phyloP scores from a whole-genome alignment of 1,284 basidiomycete genomes.

The Austroboletus novae-zelandiae region DNA sequence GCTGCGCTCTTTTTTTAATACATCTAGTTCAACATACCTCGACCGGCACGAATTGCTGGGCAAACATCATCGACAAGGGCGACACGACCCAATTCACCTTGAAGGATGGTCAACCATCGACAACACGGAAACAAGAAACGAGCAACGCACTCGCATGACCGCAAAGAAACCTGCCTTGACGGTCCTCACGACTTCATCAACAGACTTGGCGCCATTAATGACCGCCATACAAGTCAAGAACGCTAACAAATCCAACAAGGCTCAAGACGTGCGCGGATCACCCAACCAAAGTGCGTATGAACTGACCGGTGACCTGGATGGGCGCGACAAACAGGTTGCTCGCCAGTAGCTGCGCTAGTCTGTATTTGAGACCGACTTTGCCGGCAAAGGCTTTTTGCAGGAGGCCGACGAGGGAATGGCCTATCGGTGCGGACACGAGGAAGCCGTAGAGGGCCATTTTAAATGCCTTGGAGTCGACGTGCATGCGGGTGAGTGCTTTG shows the following conservation, averaged over 20 bases:
- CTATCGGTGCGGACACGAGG: slow-evolving; percentile 80
- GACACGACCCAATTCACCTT: slow-evolving; percentile 34
- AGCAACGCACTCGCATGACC: slow-evolving; percentile 59
- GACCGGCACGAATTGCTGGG: slow-evolving; percentile 34
- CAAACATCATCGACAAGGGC: slow-evolving; percentile 33
- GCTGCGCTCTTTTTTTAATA: background rate
- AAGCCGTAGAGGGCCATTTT: slow-evolving; percentile 87
- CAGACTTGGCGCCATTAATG: slow-evolving; percentile 76
- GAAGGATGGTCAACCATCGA: background rate
- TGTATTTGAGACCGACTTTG: slow-evolving; percentile 64
- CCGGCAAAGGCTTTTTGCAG: slow-evolving; percentile 79
- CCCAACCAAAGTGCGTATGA: no score
- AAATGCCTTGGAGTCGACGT: slow-evolving; percentile 62
- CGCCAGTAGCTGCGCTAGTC: slow-evolving; percentile 73
- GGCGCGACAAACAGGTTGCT: slow-evolving; percentile 80
- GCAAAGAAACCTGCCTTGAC: slow-evolving; percentile 74
- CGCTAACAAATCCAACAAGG: slow-evolving; percentile 34
- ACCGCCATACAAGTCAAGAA: slow-evolving; percentile 80
- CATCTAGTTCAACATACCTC: slow-evolving; percentile 19
- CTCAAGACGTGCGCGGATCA: slow-evolving; percentile 9
- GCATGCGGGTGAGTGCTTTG: slow-evolving; percentile 53
- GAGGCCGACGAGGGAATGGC: slow-evolving; percentile 69
- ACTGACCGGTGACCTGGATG: slow-evolving; percentile 68
- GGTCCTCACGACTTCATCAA: slow-evolving; percentile 65
- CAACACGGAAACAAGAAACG: background rate